phyloP scores from a whole-genome alignment of 768 basidiomycete species.

The Butyriboletus loyo region DNA sequence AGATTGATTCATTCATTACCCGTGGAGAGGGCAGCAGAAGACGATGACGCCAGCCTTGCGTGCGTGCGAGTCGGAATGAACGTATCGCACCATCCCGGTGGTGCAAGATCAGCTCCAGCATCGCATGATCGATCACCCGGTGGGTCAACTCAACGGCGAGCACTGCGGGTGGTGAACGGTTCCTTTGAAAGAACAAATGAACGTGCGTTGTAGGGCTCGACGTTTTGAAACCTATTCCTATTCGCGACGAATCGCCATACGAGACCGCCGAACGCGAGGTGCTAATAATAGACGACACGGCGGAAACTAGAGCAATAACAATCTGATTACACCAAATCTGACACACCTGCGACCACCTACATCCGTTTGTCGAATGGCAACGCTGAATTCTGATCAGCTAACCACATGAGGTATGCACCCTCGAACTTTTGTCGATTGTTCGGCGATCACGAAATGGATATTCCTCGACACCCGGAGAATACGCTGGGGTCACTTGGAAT shows the following conservation, averaged over 20 bases:
- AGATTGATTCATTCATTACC: too few species aligned
- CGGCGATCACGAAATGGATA: too few species aligned
- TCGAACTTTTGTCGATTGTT: neutral
- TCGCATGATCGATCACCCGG: slow-evolving; percentile 10
- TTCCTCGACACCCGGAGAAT: too few species aligned
- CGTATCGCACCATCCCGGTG: neutral
- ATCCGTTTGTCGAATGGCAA: neutral
- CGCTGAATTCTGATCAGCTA: neutral
- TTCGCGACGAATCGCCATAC: slow-evolving; percentile 4
- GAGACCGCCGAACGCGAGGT: slow-evolving; percentile 1
- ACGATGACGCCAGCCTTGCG: too few species aligned
- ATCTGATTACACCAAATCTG: slow-evolving; percentile 2
- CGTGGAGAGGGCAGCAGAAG: too few species aligned
- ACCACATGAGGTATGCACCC: neutral
- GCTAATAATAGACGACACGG: slow-evolving; percentile 6
- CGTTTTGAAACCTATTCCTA: slow-evolving; percentile 2
- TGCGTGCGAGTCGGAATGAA: too few species aligned
- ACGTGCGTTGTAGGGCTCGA: slow-evolving; percentile 15
- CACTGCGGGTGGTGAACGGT: neutral
- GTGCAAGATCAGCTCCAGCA: neutral
- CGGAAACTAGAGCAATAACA: neutral
- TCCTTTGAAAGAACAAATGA: slow-evolving; percentile 7
- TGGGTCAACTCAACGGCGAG: neutral
- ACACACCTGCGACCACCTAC: neutral
- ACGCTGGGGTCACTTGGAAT: too few species aligned